Evolutionary conservation across 2,329 filamentous ascomycete genomes (phyloP).

Genomic region (Aspergillus sp.): DNA sequence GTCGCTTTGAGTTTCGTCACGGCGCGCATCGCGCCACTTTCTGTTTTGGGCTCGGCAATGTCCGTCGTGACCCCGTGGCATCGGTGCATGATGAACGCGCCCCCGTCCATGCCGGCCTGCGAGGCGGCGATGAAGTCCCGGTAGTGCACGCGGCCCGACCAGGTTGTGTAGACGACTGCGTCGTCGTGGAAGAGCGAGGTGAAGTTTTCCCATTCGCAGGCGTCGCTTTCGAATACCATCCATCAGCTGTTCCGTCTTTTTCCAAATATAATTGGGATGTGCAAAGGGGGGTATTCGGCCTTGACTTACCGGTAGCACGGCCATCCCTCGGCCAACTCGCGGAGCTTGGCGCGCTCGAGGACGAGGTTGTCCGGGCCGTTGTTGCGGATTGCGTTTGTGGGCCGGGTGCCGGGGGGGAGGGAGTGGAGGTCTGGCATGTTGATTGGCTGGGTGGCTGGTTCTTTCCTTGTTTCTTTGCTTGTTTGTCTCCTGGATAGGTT

Average conservation of each 20-base stretch:
- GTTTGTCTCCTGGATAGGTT: too few relatives aligned
- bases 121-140: constrained; percentile 55
- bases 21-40: constrained; percentile 32
- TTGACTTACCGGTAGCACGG: constrained; percentile 45
- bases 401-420: constrained; percentile 42
- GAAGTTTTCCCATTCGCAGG: constrained; percentile 59
- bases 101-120: constrained; percentile 55
- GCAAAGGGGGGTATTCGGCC: too few relatives aligned
- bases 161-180: constrained; percentile 57
- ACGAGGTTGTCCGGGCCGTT: constrained; percentile 52
- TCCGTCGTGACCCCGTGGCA: constrained; percentile 51
- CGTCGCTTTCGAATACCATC: constrained; percentile 32
- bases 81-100: constrained; percentile 63
- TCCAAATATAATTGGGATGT: too few relatives aligned
- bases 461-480: too few relatives aligned
- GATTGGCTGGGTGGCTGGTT: too few relatives aligned
- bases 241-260: not conserved
- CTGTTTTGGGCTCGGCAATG: constrained; percentile 38
- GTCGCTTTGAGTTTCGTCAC: constrained; percentile 58
- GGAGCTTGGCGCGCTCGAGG: constrained; percentile 52
- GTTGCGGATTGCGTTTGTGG: constrained; percentile 50
- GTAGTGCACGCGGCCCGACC: constrained; percentile 51
- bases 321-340: constrained; percentile 57
- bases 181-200: constrained; percentile 55
- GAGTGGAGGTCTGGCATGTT: constrained; percentile 38